Base-by-base conservation (phyloP, 495 filamentous ascomycete genomes). In the Lophium mytilinum region DNA sequence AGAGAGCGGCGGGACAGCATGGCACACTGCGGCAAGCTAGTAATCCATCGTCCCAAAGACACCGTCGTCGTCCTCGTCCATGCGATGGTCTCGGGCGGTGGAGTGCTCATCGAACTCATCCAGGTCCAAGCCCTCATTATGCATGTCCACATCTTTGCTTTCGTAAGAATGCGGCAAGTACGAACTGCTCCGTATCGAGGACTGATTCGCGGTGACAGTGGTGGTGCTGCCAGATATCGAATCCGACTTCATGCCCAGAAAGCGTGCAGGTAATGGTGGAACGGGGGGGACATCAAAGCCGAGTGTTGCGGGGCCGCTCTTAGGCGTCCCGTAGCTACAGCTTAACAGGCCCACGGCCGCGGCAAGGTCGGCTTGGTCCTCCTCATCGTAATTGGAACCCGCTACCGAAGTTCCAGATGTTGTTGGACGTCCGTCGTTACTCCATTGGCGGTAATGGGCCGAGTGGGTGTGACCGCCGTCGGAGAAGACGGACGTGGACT, bases 41-140 rank as follows among this genome's bases (percentile, higher is more conserved):
- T 93, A 90, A 68, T 98, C 93, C 92, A 96, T 96, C 56, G 81
- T 82, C 19, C 93, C 93, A 76, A 98, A 98, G 50, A 98, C 80
- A 56, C 89, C 91, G 58, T 96, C 93, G 52, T 96, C 92, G 48
- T 95, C 91, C 62, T 97, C 92, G 66, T 94, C 89, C 60, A 81
- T 83, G 30, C 83, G 81, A 30, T 30, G 24, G 9, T 77, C 79
- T 15, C 80, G 75, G 77, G 37, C 51, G 42, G 11, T 64, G 42
- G 60, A 41, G 36, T 76, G 79, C 62, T 76, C 78, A 53, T 89
- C 83, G 57, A 84, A 86, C 37, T 92, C 88, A 55, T 95, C 90
- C 50, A 94, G 88, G 54, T 86, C 51, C 60, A 72, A 56, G 19
- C 63, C 70, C 50, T 83, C 80, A 49, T 79, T 81, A 55, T 83